phyloP scores from a whole-genome alignment of 768 basidiomycete species.

The Holtermannia corniformis region DNA sequence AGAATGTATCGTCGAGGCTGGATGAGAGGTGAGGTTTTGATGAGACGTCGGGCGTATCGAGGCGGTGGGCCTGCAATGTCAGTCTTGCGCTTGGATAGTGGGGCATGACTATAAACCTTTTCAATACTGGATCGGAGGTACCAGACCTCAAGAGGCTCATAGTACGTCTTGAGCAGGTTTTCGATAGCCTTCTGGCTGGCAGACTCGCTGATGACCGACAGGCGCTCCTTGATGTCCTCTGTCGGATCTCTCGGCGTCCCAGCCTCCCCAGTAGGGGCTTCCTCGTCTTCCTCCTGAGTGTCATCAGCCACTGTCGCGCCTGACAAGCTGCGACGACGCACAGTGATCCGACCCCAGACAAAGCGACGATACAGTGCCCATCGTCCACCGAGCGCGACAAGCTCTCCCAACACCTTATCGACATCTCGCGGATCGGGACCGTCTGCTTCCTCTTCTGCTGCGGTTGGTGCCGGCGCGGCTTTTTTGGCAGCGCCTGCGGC shows the following conservation, averaged over 20 bases:
- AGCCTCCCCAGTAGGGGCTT: conserved; percentile 21
- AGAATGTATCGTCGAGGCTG: conserved; percentile 77
- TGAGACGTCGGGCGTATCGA: conserved; percentile 64
- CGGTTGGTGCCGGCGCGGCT: neutral
- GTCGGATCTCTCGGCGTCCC: neutral
- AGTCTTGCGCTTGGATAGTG: conserved; percentile 11
- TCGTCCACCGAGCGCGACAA: conserved; percentile 78
- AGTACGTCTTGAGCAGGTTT: conserved; percentile 60
- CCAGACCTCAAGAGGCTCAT: conserved; percentile 85
- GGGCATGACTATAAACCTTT: too few relatives aligned
- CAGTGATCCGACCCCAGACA: conserved; percentile 62
- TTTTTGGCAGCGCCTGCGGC: conserved; percentile 26
- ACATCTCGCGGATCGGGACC: conserved; percentile 76
- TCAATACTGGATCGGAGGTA: conserved; percentile 77
- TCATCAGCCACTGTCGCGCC: neutral
- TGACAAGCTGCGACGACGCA: too few relatives aligned
- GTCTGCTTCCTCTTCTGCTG: conserved; percentile 42
- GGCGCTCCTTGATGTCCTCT: conserved; percentile 1
- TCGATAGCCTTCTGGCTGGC: conserved; percentile 50
- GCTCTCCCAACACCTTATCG: conserved; percentile 78
- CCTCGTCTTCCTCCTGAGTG: conserved; percentile 6
- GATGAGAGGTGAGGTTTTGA: conserved; percentile 49
- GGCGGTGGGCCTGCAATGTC: conserved; percentile 63
- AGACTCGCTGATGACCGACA: conserved; percentile 33
- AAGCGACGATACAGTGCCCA: conserved; percentile 90